Evolutionary conservation across 495 filamentous ascomycete species (phyloP).

Genomic region (Penicillium robsamsonii): DNA sequence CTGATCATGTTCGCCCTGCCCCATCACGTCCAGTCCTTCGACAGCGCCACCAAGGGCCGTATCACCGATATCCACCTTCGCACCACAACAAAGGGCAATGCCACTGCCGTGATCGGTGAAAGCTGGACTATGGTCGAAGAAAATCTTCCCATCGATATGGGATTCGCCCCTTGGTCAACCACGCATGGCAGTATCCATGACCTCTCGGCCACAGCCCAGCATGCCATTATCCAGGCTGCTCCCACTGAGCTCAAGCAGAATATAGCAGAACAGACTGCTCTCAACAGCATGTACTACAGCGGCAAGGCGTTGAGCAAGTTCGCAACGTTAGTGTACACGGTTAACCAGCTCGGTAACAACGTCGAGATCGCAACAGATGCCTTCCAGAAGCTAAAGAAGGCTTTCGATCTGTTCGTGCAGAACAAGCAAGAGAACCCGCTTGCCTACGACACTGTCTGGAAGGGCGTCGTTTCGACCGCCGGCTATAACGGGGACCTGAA

Average conservation of each 20-base stretch:
- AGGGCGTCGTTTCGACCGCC: conserved; percentile 78
- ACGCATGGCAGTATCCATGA: conserved; percentile 44
- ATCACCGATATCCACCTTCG: conserved; percentile 61
- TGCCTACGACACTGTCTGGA: conserved; percentile 81
- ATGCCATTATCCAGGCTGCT: conserved; percentile 57
- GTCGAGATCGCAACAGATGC: conserved; percentile 57
- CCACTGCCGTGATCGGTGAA: conserved; percentile 70
- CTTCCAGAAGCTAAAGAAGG: conserved; percentile 65
- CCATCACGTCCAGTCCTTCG: conserved; percentile 79
- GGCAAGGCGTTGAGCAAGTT: conserved; percentile 93
- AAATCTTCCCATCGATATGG: conserved; percentile 69
- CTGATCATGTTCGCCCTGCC: conserved; percentile 88
- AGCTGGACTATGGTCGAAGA: conserved; percentile 76
- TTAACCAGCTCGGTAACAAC: conserved; percentile 64
- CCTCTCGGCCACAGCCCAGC: conserved; percentile 52
- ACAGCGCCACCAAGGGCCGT: conserved; percentile 51
- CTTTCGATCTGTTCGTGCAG: conserved; percentile 71
- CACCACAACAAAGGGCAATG: conserved; percentile 84
- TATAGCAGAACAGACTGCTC: conserved; percentile 65
- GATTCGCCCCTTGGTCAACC: conserved; percentile 71
- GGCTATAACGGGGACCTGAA: conserved; percentile 72
- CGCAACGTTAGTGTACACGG: conserved; percentile 66
- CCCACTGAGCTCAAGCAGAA: conserved; percentile 68
- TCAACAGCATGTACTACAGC: conserved; percentile 92
- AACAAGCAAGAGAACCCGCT: conserved; percentile 79